phyloP scores from a whole-genome alignment of 495 filamentous ascomycete genomes.

The Cercophora newfieldiana region DNA sequence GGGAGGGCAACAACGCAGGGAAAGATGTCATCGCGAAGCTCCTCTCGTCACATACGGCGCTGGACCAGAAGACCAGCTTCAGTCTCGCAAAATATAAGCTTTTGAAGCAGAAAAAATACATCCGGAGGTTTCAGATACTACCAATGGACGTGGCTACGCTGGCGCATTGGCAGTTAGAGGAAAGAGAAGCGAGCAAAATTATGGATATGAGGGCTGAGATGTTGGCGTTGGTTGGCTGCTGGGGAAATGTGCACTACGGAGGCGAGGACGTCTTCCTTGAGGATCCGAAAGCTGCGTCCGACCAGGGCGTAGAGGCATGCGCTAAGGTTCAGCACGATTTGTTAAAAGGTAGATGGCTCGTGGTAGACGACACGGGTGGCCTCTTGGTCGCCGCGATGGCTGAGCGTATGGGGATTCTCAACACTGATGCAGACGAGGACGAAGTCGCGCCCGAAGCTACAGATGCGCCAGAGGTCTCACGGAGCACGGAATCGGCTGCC shows the following conservation, averaged over 20 bases:
- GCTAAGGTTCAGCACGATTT: conserved; percentile 22
- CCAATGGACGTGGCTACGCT: conserved; percentile 78
- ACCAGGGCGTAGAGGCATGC: conserved; percentile 29
- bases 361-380: conserved; percentile 88
- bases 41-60: conserved; percentile 74
- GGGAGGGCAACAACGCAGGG: conserved; percentile 71
- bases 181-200: conserved; percentile 75
- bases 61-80: conserved; percentile 94
- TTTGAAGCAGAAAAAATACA: conserved; percentile 90
- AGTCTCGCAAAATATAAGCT: conserved; percentile 93
- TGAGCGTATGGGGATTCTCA: conserved; percentile 85
- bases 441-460: conserved; percentile 32
- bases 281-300: conserved; percentile 26
- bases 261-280: conserved; percentile 39
- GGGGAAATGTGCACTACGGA: conserved; percentile 53
- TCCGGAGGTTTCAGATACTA: conserved; percentile 78
- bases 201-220: conserved; percentile 88
- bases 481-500: conserved; percentile 17
- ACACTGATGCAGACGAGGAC: conserved; percentile 46
- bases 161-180: conserved; percentile 68
- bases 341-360: conserved; percentile 71
- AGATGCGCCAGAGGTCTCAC: not conserved
- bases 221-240: conserved; percentile 63
- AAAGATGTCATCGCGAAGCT: conserved; percentile 87
- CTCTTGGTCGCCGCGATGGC: conserved; percentile 84